Conservation (phyloP, 768 basidiomycete species). For the Neoboletus magnificus region DNA sequence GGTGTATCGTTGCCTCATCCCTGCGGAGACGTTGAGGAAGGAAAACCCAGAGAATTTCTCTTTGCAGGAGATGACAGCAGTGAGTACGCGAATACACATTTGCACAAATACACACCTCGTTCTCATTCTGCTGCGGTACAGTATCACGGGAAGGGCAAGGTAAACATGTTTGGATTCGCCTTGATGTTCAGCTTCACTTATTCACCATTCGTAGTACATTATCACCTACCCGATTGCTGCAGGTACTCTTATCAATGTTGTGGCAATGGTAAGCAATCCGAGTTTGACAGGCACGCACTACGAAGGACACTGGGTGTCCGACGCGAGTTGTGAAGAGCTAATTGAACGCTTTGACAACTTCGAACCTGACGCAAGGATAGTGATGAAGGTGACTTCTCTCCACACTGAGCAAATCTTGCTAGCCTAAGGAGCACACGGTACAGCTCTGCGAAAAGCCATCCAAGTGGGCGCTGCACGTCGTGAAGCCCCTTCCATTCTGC, state of each 20-base stretch:
- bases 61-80: constrained; percentile 16
- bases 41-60: constrained; percentile 21
- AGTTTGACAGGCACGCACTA: constrained; percentile 29
- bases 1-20: constrained; percentile 38
- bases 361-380: constrained; percentile 33
- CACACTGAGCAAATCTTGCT: not conserved
- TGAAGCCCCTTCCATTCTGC: constrained; percentile 40
- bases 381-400: constrained; percentile 25
- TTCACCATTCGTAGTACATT: constrained; percentile 30
- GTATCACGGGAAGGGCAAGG: constrained; percentile 14
- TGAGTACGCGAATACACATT: constrained; percentile 12
- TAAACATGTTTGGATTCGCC: not conserved
- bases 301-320: constrained; percentile 31
- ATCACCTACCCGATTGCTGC: constrained; percentile 39
- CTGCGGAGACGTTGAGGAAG: constrained; percentile 29
- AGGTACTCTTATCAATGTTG: constrained; percentile 37
- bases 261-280: constrained; percentile 30
- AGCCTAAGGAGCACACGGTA: not conserved
- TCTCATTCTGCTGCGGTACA: constrained; percentile 7
- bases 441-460: constrained; percentile 37
- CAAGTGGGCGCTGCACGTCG: constrained; percentile 44
- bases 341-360: constrained; percentile 29
- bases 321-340: constrained; percentile 32
- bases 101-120: constrained; percentile 3
- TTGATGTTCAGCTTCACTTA: not conserved